These are phyloP conservation scores for Collybia mongolica DNA, from an alignment of 768 basidiomycete species.

Conservation along the genomic window DNA sequence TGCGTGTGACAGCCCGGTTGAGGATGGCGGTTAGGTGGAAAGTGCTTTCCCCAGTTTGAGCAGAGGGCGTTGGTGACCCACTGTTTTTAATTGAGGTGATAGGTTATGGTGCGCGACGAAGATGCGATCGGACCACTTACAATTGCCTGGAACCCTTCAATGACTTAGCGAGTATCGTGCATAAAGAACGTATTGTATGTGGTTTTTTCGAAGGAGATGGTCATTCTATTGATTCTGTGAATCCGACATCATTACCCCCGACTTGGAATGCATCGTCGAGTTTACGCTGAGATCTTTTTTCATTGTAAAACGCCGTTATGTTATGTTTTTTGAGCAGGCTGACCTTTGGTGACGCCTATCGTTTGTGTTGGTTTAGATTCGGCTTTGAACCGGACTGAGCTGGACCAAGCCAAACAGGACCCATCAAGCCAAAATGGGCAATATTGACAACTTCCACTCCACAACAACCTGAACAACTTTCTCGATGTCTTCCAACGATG, in stretches of 20 bases:
- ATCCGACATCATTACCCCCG: constrained; percentile 62
- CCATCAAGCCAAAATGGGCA: no score
- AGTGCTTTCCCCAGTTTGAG: constrained; percentile 48
- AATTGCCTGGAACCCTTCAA: constrained; percentile 39
- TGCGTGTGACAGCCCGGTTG: constrained; percentile 58
- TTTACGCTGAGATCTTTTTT: constrained; percentile 52
- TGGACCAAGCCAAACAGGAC: no score
- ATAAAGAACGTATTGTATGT: constrained; percentile 57
- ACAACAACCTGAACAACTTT: no score
- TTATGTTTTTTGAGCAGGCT: neutral
- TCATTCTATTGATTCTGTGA: constrained; percentile 27
- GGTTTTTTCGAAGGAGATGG: constrained; percentile 53
- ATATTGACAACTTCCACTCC: no score
- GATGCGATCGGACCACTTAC: constrained; percentile 11
- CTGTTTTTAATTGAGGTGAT: neutral
- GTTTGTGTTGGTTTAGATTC: neutral
- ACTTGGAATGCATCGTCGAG: constrained; percentile 77
- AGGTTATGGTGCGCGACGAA: constrained; percentile 6
- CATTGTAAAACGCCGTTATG: neutral
- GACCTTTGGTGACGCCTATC: no score
- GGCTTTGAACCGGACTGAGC: no score
- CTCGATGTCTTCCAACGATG: no score
- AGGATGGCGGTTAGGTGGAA: constrained; percentile 75
- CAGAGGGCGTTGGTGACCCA: constrained; percentile 6
- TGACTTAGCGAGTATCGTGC: constrained; percentile 72